Evolutionary conservation across 2,329 filamentous ascomycete species (phyloP), one percentile per base, ranked within the genome.

Genomic region (Aureobasidium uvarum): DNA sequence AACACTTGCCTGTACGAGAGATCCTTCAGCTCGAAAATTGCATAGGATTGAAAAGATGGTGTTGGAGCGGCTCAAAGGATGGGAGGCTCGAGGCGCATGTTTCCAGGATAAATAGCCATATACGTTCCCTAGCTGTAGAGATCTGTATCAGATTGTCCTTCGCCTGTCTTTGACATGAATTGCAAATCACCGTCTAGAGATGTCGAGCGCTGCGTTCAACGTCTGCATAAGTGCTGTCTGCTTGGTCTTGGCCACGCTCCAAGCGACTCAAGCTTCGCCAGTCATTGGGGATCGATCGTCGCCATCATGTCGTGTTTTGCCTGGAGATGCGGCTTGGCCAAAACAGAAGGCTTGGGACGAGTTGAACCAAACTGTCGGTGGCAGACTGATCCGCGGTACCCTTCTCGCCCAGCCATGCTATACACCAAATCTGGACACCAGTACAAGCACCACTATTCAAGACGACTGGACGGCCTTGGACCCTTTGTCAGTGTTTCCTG

Each of bases 241-340:
- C 20, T 23, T 46, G 43, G 43, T 46, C 18, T 46, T 46, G 43
- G 43, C n/a, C 20, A 23, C 43, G 43, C 43, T 46, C 20, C 43
- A 46, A 20, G 8, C 20, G n/a, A 46, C n/a, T 23, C 43, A 46
- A 46, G 43, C 43, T 23, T 46, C 43, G 20, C 43, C 43, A 46
- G 43, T 46, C 43, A 23, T 46, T 46, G 43, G n/a, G 6, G 43
- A 46, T 23, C 43, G n/a, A 46, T 46, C 43, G 43, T 46, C 43
- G 43, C 43, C n/a, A 23, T 46, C 43, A 46, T 46, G 43, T 46
- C 43, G n/a, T 46, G 43, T 46, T 23, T 1, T 81, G 46, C 84
- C 85, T 0, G 80, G 79, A 16, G 82, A 86, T 64, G 20, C 68
- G 0, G 80, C 78, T 70, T 88, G 85, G 84, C 86, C 86, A 0